Conservation (phyloP, 495 filamentous ascomycete genomes). For the Penicillium coprophilum region DNA sequence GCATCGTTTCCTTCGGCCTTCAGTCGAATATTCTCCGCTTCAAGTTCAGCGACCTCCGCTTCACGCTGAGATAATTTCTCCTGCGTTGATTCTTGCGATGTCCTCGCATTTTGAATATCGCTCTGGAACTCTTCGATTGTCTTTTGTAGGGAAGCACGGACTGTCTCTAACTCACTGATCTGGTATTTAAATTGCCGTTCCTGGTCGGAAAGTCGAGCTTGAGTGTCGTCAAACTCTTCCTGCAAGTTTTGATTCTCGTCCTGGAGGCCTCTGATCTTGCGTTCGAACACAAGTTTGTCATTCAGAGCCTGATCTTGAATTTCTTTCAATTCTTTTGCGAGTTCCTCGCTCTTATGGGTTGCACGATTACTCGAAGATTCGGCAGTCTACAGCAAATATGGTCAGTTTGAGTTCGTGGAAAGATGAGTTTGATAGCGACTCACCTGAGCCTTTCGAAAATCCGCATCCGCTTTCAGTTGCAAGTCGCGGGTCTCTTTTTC, state of each 20-base stretch:
- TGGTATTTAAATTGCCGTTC: constrained; percentile 70
- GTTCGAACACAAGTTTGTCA: constrained; percentile 69
- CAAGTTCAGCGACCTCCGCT: constrained; percentile 65
- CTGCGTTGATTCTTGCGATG: constrained; percentile 62
- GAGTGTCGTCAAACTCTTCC: constrained; percentile 77
- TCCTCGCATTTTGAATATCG: constrained; percentile 65
- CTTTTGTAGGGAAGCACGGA: constrained; percentile 64
- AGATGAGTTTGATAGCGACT: constrained; percentile 7
- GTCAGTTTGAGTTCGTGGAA: constrained; percentile 10
- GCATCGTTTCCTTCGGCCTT: constrained; percentile 84
- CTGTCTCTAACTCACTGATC: constrained; percentile 66
- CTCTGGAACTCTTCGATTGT: constrained; percentile 68
- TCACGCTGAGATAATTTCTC: constrained; percentile 67
- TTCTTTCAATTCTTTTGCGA: constrained; percentile 71
- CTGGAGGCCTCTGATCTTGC: constrained; percentile 64
- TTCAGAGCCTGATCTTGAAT: constrained; percentile 63
- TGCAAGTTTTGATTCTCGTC: constrained; percentile 69
- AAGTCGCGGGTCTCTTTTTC: constrained; percentile 80
- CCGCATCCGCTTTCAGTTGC: constrained; percentile 72
- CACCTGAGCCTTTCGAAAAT: constrained; percentile 78
- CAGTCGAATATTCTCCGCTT: constrained; percentile 76
- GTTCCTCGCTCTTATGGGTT: constrained; percentile 65
- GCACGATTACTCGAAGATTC: constrained; percentile 69
- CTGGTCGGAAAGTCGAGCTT: constrained; percentile 66
- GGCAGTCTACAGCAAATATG: constrained; percentile 41